phyloP scores from a whole-genome alignment of 192 early-diverging fungal genomes.

The Coemansia umbellata region DNA sequence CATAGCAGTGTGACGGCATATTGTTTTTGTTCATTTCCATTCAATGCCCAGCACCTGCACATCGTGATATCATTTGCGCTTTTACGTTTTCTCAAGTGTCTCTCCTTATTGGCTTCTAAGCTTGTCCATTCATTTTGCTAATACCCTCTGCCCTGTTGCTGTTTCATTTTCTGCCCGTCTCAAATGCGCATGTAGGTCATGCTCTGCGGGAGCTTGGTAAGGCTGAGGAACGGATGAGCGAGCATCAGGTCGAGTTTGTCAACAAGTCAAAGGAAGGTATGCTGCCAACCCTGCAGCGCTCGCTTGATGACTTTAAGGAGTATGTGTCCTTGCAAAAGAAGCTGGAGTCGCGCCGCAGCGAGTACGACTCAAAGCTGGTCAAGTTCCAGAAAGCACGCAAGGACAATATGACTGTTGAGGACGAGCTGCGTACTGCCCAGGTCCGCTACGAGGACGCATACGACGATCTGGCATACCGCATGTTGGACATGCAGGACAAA shows the following conservation, averaged over 20 bases:
- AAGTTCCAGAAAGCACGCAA: slow-evolving; percentile 89
- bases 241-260: slow-evolving; percentile 44
- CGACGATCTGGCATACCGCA: slow-evolving; percentile 67
- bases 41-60: too few species aligned
- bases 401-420: slow-evolving; percentile 85
- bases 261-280: slow-evolving; percentile 55
- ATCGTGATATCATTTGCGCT: too few species aligned
- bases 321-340: slow-evolving; percentile 72
- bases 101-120: too few species aligned
- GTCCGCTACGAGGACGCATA: slow-evolving; percentile 92
- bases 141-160: neutral
- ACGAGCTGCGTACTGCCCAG: slow-evolving; percentile 85
- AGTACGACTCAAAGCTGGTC: slow-evolving; percentile 88
- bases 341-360: slow-evolving; percentile 79
- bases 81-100: too few species aligned
- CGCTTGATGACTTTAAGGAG: slow-evolving; percentile 52
- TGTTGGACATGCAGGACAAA: slow-evolving; percentile 77
- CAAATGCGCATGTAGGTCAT: slow-evolving; percentile 29
- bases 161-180: slow-evolving; percentile 6
- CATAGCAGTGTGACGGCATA: too few species aligned
- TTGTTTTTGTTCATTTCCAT: too few species aligned
- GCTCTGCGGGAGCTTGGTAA: slow-evolving; percentile 52
- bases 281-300: slow-evolving; percentile 45
- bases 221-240: slow-evolving; percentile 49
- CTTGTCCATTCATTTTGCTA: neutral